These are phyloP conservation scores for Euphorbia lathyris DNA, from an alignment of 345 rosid species.

Conservation along the genomic window DNA sequence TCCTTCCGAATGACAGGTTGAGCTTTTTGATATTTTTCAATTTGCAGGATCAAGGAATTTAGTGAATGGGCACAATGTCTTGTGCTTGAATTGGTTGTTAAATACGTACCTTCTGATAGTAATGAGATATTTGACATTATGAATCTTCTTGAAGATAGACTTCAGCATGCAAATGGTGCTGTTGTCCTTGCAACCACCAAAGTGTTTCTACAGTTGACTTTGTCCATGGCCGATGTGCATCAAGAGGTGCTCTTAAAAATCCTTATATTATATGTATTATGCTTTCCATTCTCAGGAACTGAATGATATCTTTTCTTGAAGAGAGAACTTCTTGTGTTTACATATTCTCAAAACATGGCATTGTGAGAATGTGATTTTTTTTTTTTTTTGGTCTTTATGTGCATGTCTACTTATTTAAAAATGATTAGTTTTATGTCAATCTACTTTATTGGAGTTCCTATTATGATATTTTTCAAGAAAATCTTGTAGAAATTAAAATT, in stretches of 20 bases:
- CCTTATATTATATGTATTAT: not conserved
- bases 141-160: constrained; percentile 99
- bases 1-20: not conserved
- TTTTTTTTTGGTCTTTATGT: not conserved
- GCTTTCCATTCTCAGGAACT: not conserved
- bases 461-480: not conserved
- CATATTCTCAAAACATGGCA: constrained; percentile 7
- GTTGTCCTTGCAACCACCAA: constrained; percentile 90
- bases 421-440: constrained; percentile 1
- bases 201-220: constrained; percentile 79
- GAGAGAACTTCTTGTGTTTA: constrained; percentile 9
- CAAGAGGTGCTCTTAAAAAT: constrained; percentile 62
- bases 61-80: constrained; percentile 99
- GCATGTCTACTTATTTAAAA: constrained; percentile 1
- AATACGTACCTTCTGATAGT: constrained; percentile 80
- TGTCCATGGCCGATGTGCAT: constrained; percentile 95
- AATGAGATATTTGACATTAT: constrained; percentile 94
- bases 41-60: constrained; percentile 83
- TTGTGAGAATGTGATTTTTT: constrained; percentile 7
- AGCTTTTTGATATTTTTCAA: constrained; percentile 10
- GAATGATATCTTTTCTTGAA: constrained; percentile 7
- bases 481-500: not conserved
- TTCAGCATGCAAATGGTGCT: constrained; percentile 99
- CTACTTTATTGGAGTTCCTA: not conserved
- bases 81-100: constrained; percentile 83